Percentiles rank a stretch among this genome's conserved stretches.
Conservation (phyloP, 2,329 filamentous ascomycete species). For the Trichoderma polysporum region DNA sequence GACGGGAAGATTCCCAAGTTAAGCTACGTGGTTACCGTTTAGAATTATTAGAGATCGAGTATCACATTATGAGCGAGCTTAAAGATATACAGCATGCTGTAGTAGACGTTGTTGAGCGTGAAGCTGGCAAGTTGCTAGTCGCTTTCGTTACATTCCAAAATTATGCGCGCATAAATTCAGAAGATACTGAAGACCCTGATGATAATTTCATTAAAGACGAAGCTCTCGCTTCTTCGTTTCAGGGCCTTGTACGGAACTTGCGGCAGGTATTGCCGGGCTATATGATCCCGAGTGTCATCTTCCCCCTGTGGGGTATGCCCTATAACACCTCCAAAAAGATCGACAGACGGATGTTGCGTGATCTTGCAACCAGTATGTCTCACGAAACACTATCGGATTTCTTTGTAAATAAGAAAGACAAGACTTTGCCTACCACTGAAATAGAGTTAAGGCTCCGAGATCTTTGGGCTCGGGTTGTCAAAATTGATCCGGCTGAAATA, state of each 20-base stretch:
- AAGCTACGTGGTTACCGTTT: conserved; percentile 20
- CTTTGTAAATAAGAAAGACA: not conserved
- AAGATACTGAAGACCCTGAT: not conserved
- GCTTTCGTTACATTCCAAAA: conserved; percentile 15
- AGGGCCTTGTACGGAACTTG: not conserved
- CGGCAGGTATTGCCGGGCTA: conserved; percentile 12
- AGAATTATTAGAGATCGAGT: conserved; percentile 15
- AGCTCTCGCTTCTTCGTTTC: not conserved
- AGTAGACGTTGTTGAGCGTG: conserved; percentile 13
- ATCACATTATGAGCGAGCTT: not conserved
- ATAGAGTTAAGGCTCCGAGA: not conserved
- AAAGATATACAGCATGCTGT: not conserved
- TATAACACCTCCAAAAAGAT: conserved; percentile 20
- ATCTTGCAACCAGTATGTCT: not conserved
- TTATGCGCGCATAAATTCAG: not conserved
- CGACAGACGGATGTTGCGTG: conserved; percentile 3
- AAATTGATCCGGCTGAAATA: not conserved
- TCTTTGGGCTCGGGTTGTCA: conserved; percentile 11
- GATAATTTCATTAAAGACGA: not conserved
- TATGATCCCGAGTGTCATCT: conserved; percentile 22
- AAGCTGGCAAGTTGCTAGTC: conserved; percentile 1
- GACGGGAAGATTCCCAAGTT: conserved; percentile 13
- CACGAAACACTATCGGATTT: not conserved
- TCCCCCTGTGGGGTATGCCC: conserved; percentile 1
- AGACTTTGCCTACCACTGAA: not conserved